Evolutionary conservation across 768 basidiomycete species (phyloP), one percentile per base, ranked within the genome.

Genomic region (Leccinum boreale): DNA sequence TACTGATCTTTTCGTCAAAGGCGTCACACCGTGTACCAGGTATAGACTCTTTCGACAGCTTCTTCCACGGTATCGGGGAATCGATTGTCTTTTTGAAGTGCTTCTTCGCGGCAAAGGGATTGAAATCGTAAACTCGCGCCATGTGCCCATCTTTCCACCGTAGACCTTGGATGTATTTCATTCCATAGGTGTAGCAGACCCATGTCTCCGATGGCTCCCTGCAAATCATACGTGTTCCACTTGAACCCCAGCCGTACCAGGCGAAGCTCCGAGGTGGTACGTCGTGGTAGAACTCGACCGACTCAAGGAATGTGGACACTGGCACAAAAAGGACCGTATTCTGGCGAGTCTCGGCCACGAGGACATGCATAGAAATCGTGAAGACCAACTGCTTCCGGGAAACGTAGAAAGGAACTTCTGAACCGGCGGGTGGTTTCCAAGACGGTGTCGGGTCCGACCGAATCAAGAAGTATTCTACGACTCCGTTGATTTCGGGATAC

Each of bases 161-260:
- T 28, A 69, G 42, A 46, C 62, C 60, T 36, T 63, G 68, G 17
- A 73, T 57, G 24, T 69, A 75, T 33, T 65, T 75, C 63, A 68
- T 69, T 3, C 75, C 75, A 24, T 75, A 71, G 15, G 71, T 58
- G 54, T 70, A 73, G 48, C 74, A 75, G 21, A 75, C 68, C 75
- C 75, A 77, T 14, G 51, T 61, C 5, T 71, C 69, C 19, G 70
- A 70, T 14, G 69, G 66, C 4, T 58, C 60, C 26, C 68, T 60
- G 36, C 35, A 58, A 24, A 74, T 21, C 64, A 75, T 70, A 44
- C 73, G 71, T 3, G 74, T 61, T 36, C 59, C 58, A 5, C 15
- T 19, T 1, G 73, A 71, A 17, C 75, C 74, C 75, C 75, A 76
- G n/a, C 51, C 29, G 3, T 53, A 36, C 75, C 75, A 76, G 4